Percentiles rank a stretch among this genome's conserved stretches.
phyloP scores from a whole-genome alignment of 371 early-diverging fungal species.

The Syncephalastrum sp. region DNA sequence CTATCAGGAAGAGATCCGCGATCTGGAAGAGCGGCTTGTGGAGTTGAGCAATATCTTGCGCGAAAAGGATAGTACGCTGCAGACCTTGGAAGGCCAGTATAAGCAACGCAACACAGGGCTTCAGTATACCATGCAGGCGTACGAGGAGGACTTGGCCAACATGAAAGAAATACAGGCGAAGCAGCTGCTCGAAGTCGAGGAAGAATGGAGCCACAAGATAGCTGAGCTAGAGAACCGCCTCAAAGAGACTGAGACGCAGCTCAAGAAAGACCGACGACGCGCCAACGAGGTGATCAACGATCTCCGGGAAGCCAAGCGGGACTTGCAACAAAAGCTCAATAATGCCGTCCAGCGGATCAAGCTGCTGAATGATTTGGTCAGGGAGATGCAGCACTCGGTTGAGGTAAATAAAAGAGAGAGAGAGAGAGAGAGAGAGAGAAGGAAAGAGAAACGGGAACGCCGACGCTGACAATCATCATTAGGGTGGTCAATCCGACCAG shows the following conservation, averaged over 20 bases:
- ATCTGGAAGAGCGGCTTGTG: conserved; percentile 20
- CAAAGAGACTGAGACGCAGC: conserved; percentile 18
- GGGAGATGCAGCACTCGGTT: conserved; percentile 16
- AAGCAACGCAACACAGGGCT: conserved; percentile 11
- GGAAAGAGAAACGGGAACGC: neutral
- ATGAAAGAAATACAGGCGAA: conserved; percentile 19
- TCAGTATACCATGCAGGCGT: conserved; percentile 10
- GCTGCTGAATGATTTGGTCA: conserved; percentile 18
- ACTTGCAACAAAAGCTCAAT: conserved; percentile 24
- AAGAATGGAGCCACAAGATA: conserved; percentile 21
- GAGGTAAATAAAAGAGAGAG: conserved; percentile 24
- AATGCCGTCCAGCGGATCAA: conserved; percentile 18
- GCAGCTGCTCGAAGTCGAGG: conserved; percentile 23
- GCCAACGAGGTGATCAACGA: conserved; percentile 25
- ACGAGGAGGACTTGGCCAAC: conserved; percentile 17
- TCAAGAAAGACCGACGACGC: conserved; percentile 19
- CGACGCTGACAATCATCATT: neutral
- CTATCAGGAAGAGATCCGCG: conserved; percentile 33
- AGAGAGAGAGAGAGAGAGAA: too few species aligned
- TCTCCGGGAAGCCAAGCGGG: conserved; percentile 14
- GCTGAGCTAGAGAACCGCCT: conserved; percentile 15
- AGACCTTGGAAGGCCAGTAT: conserved; percentile 15
- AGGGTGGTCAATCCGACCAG: conserved; percentile 7
- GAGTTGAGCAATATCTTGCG: conserved; percentile 13
- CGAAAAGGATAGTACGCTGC: conserved; percentile 19